A percentile compares a stretch with the other conserved stretches of the same genome.
Evolutionary conservation across 2,329 filamentous ascomycete species (phyloP).

Genomic region (Trematosphaeria pertusa): DNA sequence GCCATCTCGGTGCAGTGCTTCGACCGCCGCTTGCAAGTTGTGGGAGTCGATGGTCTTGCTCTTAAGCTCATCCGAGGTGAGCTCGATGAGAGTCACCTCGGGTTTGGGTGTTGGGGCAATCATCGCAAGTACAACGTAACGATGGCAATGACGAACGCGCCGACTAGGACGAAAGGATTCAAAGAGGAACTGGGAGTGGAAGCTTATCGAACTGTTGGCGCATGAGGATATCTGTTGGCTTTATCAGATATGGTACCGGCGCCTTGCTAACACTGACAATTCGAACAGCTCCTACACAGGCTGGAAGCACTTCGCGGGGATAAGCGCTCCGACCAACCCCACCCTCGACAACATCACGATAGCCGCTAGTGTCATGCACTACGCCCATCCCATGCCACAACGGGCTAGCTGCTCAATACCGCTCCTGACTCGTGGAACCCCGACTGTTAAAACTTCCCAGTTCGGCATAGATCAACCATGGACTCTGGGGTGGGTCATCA

Average conservation of each 20-base stretch:
- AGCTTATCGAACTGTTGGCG: background rate
- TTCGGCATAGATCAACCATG: background rate
- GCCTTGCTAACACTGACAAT: background rate
- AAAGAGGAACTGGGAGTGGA: too few relatives aligned
- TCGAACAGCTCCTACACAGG: background rate
- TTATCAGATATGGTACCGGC: background rate
- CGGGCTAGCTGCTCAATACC: background rate
- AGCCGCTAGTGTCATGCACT: background rate
- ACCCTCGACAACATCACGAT: background rate
- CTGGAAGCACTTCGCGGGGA: background rate
- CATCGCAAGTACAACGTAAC: background rate
- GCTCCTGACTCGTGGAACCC: background rate
- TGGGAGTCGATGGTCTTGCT: background rate
- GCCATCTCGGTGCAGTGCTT: conserved; percentile 21
- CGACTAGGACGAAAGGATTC: too few relatives aligned
- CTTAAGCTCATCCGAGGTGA: background rate
- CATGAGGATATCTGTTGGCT: background rate
- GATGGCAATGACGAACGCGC: too few relatives aligned
- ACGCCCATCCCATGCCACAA: background rate
- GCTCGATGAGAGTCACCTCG: background rate
- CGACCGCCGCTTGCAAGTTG: background rate
- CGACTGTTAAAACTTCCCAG: background rate
- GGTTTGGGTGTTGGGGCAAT: background rate
- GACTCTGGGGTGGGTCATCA: background rate
- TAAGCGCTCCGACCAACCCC: background rate